Percentiles rank a stretch among this genome's conserved stretches.
Evolutionary conservation across 2,329 filamentous ascomycete genomes (phyloP).

Genomic region (Talaromyces sp.): DNA sequence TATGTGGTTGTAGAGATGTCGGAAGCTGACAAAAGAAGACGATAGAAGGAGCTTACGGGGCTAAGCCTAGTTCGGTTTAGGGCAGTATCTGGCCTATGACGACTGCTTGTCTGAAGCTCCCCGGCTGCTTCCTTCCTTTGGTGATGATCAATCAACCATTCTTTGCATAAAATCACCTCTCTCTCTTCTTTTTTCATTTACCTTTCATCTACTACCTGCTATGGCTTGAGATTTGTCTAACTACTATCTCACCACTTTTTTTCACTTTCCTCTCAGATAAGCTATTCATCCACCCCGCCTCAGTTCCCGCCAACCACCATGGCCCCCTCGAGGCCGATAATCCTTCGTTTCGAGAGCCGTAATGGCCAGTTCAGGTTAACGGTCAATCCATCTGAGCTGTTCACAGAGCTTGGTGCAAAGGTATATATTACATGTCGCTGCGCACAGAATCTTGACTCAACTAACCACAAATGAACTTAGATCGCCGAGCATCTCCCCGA

Average conservation of each 20-base stretch:
- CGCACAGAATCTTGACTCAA: slow-evolving; percentile 21
- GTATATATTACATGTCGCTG: slow-evolving; percentile 36
- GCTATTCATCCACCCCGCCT: not conserved
- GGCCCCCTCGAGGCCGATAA: slow-evolving; percentile 57
- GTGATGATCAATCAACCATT: not conserved
- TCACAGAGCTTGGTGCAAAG: slow-evolving; percentile 57
- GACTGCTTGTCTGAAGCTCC: not conserved
- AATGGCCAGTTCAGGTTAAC: slow-evolving; percentile 89
- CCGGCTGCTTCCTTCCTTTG: not conserved
- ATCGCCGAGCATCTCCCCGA: slow-evolving; percentile 61
- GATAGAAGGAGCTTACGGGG: not conserved
- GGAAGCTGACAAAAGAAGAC: not conserved
- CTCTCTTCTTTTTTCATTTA: not conserved
- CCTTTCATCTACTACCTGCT: no score
- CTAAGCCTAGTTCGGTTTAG: not conserved
- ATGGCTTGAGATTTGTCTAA: not conserved
- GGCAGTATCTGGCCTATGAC: not conserved
- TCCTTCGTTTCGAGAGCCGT: slow-evolving; percentile 82
- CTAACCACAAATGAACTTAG: slow-evolving; percentile 30
- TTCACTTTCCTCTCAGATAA: not conserved
- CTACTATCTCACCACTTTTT: not conserved
- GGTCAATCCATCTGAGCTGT: slow-evolving; percentile 71
- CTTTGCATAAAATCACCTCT: not conserved
- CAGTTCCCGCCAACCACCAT: slow-evolving; percentile 27
- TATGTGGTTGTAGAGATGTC: not conserved